Conservation (phyloP, 352 stramenopile genomes). For the Phytophthora agathidicida region DNA sequence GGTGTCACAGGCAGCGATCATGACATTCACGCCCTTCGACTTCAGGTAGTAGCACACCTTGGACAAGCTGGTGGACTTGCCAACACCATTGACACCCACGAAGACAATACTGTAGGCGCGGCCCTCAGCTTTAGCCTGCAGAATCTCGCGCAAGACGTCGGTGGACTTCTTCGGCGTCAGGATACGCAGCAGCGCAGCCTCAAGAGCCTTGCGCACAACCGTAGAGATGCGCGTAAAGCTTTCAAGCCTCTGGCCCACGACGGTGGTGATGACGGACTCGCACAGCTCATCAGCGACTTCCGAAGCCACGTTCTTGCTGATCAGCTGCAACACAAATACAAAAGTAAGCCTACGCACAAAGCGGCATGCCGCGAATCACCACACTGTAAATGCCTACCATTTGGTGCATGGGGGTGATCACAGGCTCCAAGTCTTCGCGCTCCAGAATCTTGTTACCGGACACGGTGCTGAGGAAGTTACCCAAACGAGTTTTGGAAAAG, state of each 20-base stretch:
- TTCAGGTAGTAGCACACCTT: conserved; percentile 99
- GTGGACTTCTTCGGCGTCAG: conserved; percentile 96
- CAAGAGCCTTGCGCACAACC: conserved; percentile 95
- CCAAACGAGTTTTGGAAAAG: conserved; percentile 83
- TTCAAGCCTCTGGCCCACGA: conserved; percentile 95
- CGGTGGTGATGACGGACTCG: conserved; percentile 92
- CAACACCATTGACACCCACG: conserved; percentile 98
- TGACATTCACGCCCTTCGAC: conserved; percentile 94
- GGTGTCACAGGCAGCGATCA: conserved; percentile 98
- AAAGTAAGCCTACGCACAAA: neutral
- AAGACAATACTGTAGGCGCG: conserved; percentile 98
- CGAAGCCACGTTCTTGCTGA: conserved; percentile 97
- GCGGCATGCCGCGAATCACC: neutral
- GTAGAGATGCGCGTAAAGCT: conserved; percentile 93
- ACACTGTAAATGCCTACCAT: conserved; percentile 51
- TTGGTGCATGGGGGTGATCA: conserved; percentile 94
- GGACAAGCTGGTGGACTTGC: conserved; percentile 98
- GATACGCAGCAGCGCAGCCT: conserved; percentile 94
- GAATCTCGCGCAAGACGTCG: conserved; percentile 95
- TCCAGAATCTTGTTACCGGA: conserved; percentile 94
- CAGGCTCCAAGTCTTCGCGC: conserved; percentile 92
- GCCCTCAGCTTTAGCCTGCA: conserved; percentile 83
- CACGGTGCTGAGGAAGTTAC: conserved; percentile 83
- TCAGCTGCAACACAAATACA: conserved; percentile 66
- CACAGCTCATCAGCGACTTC: conserved; percentile 96